Evolutionary conservation across 345 rosid genomes (phyloP), one percentile per base, ranked within the genome.

Genomic region (Salix koriyanagi): DNA sequence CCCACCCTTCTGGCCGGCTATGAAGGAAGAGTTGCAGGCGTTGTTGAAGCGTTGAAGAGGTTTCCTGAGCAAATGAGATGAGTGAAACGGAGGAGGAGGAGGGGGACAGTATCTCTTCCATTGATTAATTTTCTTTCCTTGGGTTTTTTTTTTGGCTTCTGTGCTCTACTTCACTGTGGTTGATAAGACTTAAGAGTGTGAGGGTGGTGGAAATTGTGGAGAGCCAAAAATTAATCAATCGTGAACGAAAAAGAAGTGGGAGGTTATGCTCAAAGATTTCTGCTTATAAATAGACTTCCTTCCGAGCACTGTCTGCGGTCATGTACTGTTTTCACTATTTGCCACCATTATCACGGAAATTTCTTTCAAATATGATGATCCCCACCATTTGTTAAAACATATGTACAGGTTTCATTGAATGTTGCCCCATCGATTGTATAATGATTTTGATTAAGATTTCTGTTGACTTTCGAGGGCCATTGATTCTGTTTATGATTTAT

Each of bases 1-100:
- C 79, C 94, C 94, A 90, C 85, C 86, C 76, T 70, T 83, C 86
- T 0, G 89, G 87, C 16, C 80, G 81, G 76, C 62, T 82, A 72
- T 84, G 86, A 70, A 87, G 71, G 65, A 90, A 56, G 82, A 76
- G 67, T 39, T 82, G 86, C 44, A 90, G 90, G 34, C 86, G 83
- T n/a, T 87, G 88, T 70, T 88, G 88, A 73, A 86, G 79, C 7
- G 88, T 67, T 12, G 76, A 78, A 8, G 79, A 46, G 64, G 83
- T n/a, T 39, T 77, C 82, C 41, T 75, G 83, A 69, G 50, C 25
- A 62, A 72, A 56, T 15, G 80, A 39, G 54, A 73, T 25, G 5
- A 74, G 76, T 8, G 84, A 84, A 75, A 26, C 26, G 26, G 85
- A 74, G 0, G 84, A 71, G 60, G 89, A 73, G 39, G 81, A 52